phyloP scores from a whole-genome alignment of 129 eudicot species.

The Silybum marianum region DNA sequence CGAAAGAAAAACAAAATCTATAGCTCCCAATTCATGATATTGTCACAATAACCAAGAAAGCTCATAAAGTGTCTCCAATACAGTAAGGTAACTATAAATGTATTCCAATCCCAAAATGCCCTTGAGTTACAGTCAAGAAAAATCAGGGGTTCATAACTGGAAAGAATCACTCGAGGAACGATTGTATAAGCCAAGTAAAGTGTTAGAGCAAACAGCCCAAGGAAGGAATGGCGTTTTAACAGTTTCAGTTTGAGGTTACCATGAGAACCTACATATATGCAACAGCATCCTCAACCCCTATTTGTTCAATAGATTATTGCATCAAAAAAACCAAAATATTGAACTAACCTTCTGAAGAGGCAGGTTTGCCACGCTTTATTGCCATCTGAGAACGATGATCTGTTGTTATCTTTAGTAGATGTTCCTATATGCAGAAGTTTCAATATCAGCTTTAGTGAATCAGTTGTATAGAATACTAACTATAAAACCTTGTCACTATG shows the following conservation, averaged over 20 bases:
- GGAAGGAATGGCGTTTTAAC: neutral
- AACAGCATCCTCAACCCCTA: neutral
- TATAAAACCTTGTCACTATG: neutral
- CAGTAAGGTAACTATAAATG: neutral
- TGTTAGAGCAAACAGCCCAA: neutral
- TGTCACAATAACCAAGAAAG: neutral
- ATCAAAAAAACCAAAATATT: neutral
- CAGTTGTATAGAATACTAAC: neutral
- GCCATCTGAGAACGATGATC: slow-evolving; percentile 85
- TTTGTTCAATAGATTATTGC: neutral
- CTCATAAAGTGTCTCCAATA: neutral
- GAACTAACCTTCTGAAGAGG: slow-evolving; percentile 62
- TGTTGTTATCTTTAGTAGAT: slow-evolving; percentile 73
- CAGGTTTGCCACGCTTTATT: slow-evolving; percentile 72
- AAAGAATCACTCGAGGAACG: neutral
- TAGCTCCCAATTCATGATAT: neutral
- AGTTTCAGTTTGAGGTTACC: slow-evolving; percentile 6
- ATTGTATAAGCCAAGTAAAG: neutral
- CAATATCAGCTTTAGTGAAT: slow-evolving; percentile 19
- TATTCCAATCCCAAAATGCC: neutral
- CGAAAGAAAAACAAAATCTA: neutral
- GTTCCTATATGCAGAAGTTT: slow-evolving; percentile 60
- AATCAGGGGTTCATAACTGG: neutral
- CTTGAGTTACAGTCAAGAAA: neutral
- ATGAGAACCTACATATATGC: slow-evolving; percentile 12